Conservation (phyloP, 2,329 filamentous ascomycete species). For the Acrodontium crateriforme region DNA sequence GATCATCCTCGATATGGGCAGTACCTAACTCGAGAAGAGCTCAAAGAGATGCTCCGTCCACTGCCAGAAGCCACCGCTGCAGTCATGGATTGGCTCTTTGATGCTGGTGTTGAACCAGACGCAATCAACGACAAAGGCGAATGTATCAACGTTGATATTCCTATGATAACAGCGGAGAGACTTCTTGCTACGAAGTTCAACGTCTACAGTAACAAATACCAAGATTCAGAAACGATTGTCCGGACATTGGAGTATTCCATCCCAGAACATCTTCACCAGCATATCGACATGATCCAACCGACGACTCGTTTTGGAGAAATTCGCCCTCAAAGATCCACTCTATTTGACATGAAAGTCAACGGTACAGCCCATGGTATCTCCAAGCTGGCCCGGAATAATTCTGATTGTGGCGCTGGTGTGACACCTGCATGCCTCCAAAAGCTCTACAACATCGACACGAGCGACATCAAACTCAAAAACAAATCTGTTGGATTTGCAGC, state of each 20-base stretch:
- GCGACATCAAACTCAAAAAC: slow-evolving; percentile 3
- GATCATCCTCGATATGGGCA: slow-evolving; percentile 44
- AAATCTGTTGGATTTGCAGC: slow-evolving; percentile 9
- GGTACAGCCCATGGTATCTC: slow-evolving; percentile 1
- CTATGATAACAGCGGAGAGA: slow-evolving; percentile 35
- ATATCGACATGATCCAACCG: slow-evolving; percentile 45
- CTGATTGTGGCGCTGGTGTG: slow-evolving; percentile 34
- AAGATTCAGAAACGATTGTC: slow-evolving; percentile 31
- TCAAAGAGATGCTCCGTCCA: slow-evolving; percentile 41
- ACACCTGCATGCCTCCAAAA: slow-evolving; percentile 38
- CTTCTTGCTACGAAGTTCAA: slow-evolving; percentile 45
- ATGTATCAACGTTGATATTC: slow-evolving; percentile 44
- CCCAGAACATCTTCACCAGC: slow-evolving; percentile 38
- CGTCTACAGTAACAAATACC: slow-evolving; percentile 33
- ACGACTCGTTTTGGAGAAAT: slow-evolving; percentile 42
- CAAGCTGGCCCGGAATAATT: neutral
- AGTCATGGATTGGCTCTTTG: slow-evolving; percentile 42
- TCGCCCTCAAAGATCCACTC: slow-evolving; percentile 8
- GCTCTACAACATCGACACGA: slow-evolving; percentile 37
- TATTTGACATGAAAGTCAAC: slow-evolving; percentile 3
- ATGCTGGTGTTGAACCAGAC: slow-evolving; percentile 33
- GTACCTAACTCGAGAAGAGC: slow-evolving; percentile 46
- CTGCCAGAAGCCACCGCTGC: slow-evolving; percentile 31
- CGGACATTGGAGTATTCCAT: slow-evolving; percentile 49
- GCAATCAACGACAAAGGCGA: slow-evolving; percentile 39